Conservation (phyloP, 345 rosid genomes). For the Eucalyptus urophylla region DNA sequence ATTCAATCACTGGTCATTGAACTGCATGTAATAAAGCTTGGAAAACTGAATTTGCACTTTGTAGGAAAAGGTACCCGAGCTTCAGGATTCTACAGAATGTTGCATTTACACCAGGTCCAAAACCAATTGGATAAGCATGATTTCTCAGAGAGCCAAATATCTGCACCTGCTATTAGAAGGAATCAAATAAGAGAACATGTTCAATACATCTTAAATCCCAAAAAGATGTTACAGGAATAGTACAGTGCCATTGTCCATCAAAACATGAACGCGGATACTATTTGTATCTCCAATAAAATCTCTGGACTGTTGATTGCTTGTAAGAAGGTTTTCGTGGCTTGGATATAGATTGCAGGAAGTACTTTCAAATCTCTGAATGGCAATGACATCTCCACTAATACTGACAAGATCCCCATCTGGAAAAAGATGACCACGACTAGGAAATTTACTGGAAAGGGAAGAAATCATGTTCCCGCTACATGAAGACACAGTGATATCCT, state of each 20-base stretch:
- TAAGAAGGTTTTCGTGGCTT: constrained; percentile 6
- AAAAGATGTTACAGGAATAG: neutral
- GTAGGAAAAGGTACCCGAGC: constrained; percentile 24
- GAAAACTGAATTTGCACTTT: neutral
- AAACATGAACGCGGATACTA: constrained; percentile 32
- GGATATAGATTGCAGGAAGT: neutral
- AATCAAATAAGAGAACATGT: neutral
- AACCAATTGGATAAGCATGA: constrained; percentile 49
- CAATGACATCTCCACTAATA: constrained; percentile 43
- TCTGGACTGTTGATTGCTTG: neutral
- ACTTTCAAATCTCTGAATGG: constrained; percentile 25
- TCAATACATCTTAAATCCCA: neutral
- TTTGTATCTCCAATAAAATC: constrained; percentile 5
- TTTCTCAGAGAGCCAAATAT: constrained; percentile 44
- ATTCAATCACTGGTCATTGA: neutral
- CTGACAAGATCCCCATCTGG: constrained; percentile 49
- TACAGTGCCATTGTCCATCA: constrained; percentile 43
- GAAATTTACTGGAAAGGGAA: constrained; percentile 2
- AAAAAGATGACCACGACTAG: constrained; percentile 24
- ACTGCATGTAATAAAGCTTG: neutral
- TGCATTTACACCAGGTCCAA: constrained; percentile 57
- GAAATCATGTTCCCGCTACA: neutral
- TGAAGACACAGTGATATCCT: constrained; percentile 7
- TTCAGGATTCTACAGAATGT: constrained; percentile 64
- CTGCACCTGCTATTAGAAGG: constrained; percentile 37